phyloP scores from a whole-genome alignment of 1,284 basidiomycete genomes.

The Leccinum subrobustum region DNA sequence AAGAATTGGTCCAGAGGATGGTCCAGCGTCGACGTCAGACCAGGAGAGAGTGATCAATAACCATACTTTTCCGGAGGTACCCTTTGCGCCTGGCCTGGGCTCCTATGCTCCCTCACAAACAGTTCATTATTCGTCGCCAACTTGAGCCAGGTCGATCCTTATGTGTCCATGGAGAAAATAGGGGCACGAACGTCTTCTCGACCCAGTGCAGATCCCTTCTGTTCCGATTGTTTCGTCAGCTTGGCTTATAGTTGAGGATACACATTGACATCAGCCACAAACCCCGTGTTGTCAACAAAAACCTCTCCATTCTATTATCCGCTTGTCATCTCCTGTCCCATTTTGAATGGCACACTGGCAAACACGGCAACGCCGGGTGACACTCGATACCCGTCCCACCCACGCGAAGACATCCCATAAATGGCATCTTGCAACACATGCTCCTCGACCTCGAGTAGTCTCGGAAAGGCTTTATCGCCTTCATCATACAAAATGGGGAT shows the following conservation, averaged over 20 bases:
- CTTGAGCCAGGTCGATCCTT: too few relatives aligned
- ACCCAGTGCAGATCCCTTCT: too few relatives aligned
- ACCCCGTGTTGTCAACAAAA: constrained; percentile 8
- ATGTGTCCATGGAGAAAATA: too few relatives aligned
- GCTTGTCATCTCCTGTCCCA: background rate
- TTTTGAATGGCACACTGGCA: constrained; percentile 16
- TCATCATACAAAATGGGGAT: too few relatives aligned
- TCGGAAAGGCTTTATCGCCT: too few relatives aligned
- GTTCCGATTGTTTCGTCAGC: too few relatives aligned
- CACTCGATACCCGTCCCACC: background rate
- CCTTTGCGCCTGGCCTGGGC: too few relatives aligned
- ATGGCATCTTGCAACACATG: constrained; percentile 12
- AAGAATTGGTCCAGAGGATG: background rate
- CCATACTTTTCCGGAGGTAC: too few relatives aligned
- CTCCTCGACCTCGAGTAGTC: constrained; percentile 7
- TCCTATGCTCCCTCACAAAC: too few relatives aligned
- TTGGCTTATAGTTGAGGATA: too few relatives aligned
- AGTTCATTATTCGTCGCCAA: too few relatives aligned
- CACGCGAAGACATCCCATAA: background rate
- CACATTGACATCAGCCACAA: constrained; percentile 7
- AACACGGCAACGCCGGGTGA: background rate
- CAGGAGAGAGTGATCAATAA: background rate
- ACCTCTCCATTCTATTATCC: constrained; percentile 9
- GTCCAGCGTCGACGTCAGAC: background rate
- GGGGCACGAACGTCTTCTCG: too few relatives aligned